phyloP scores from a whole-genome alignment of 305 asterid genomes.

The Solanum chacoense region DNA sequence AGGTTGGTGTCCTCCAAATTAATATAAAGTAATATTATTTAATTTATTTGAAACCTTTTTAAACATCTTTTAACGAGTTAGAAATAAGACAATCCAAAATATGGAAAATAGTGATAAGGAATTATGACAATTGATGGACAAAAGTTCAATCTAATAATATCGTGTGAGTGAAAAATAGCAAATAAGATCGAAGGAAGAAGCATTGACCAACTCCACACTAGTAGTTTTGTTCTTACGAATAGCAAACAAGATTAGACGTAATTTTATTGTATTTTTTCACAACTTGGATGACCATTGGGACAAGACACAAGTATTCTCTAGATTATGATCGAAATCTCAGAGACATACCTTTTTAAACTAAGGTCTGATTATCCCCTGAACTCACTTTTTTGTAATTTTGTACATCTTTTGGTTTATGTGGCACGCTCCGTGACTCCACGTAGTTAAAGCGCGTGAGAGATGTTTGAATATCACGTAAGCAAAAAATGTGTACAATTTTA shows the following conservation, averaged over 20 bases:
- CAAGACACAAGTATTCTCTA: accelerated
- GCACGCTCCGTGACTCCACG: too few species aligned
- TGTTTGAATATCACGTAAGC: not conserved
- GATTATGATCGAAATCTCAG: too few species aligned
- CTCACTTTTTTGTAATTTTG: too few species aligned
- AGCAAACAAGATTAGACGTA: not conserved
- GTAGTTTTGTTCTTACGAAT: not conserved
- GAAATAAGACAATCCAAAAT: not conserved
- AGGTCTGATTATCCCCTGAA: too few species aligned
- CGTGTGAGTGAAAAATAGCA: not conserved
- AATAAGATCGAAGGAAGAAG: too few species aligned
- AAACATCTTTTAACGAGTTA: not conserved
- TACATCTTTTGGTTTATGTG: too few species aligned
- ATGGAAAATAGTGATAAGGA: not conserved
- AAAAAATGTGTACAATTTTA: too few species aligned
- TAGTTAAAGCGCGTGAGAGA: too few species aligned
- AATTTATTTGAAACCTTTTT: not conserved
- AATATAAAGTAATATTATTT: not conserved
- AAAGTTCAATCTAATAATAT: not conserved
- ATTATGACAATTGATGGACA: not conserved
- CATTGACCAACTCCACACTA: not conserved
- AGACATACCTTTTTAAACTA: too few species aligned
- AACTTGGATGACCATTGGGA: not conserved
- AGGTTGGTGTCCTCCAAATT: not conserved
- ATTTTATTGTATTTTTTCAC: too few species aligned